Conservation (phyloP, 768 basidiomycete genomes). For the Mycena vitilis region DNA sequence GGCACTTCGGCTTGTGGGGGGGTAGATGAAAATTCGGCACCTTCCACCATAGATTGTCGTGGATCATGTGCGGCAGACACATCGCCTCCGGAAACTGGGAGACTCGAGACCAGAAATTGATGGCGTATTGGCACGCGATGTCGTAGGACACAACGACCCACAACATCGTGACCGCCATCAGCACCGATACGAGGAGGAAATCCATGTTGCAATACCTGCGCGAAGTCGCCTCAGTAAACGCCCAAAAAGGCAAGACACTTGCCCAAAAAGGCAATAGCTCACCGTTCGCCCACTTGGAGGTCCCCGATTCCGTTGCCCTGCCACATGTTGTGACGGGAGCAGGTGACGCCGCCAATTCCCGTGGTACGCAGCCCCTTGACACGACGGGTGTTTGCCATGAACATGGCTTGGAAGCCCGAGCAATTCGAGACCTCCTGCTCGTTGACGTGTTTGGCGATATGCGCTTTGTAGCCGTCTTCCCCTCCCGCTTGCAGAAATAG, state of each 20-base stretch:
- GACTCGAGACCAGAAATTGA: neutral
- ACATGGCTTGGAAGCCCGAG: no score
- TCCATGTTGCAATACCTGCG: neutral
- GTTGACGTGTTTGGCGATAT: no score
- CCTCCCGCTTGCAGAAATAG: no score
- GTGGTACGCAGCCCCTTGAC: neutral
- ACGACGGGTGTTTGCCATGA: no score
- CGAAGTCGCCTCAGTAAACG: neutral
- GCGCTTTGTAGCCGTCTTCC: no score
- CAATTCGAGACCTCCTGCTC: no score
- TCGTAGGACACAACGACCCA: neutral
- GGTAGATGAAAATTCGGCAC: conserved; percentile 33
- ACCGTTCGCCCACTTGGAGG: conserved; percentile 37
- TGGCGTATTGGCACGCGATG: conserved; percentile 6
- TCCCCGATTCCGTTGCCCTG: conserved; percentile 28
- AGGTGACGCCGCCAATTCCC: conserved; percentile 16
- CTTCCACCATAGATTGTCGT: conserved; percentile 1
- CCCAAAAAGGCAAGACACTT: no score
- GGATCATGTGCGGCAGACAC: no score
- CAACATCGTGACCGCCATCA: neutral
- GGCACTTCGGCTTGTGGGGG: conserved; percentile 6
- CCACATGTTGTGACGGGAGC: conserved; percentile 29
- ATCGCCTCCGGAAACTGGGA: no score
- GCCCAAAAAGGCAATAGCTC: no score
- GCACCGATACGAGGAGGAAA: neutral